Evolutionary conservation across 2,329 filamentous ascomycete species (phyloP).

Genomic region (Cladorrhinum sp.): DNA sequence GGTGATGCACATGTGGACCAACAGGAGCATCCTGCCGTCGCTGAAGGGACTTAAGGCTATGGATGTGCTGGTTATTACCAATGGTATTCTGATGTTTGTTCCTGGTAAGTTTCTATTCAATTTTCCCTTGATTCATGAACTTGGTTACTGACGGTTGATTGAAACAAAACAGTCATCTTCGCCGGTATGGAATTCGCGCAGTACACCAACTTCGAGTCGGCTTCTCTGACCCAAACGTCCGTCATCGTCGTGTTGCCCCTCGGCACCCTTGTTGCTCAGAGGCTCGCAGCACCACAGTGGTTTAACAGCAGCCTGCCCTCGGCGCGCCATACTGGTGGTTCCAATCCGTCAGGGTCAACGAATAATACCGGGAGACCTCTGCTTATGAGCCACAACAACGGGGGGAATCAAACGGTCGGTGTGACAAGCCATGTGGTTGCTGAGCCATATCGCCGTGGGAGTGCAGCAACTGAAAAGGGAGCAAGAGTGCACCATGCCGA

Average conservation of each 20-base stretch:
- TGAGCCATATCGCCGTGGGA: not conserved
- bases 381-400: not conserved
- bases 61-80: slow-evolving; percentile 55
- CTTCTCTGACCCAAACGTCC: slow-evolving; percentile 47
- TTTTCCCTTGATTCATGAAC: not conserved
- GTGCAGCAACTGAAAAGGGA: not conserved
- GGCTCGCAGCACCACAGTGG: slow-evolving; percentile 34
- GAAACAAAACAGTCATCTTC: slow-evolving; percentile 47
- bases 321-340: not conserved
- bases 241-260: slow-evolving; percentile 52
- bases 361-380: not conserved
- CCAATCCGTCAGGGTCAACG: not conserved
- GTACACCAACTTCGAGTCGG: slow-evolving; percentile 46
- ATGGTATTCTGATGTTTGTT: slow-evolving; percentile 54
- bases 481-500: not conserved
- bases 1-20: slow-evolving; percentile 45
- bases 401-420: not conserved
- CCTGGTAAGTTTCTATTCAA: slow-evolving; percentile 43
- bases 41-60: slow-evolving; percentile 45
- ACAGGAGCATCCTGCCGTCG: slow-evolving; percentile 45
- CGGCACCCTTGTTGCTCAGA: slow-evolving; percentile 50
- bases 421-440: not conserved
- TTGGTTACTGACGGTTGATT: not conserved
- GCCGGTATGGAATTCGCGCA: slow-evolving; percentile 44
- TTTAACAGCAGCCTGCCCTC: slow-evolving; percentile 18